phyloP scores from a whole-genome alignment of 805 yeast species.

The Metschnikowia santaceciliae region DNA sequence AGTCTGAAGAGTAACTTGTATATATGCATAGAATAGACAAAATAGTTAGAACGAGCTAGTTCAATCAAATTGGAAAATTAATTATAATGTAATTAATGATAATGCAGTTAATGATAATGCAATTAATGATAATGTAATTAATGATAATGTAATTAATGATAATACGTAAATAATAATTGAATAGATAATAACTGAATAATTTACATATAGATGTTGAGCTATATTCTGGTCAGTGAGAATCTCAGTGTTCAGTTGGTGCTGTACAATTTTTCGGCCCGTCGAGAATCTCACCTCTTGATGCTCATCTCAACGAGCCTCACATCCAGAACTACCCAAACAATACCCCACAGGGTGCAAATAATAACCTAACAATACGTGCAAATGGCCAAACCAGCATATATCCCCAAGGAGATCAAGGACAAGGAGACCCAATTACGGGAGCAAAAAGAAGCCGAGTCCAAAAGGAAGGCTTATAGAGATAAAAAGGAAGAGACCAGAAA shows the following conservation, averaged over 20 bases:
- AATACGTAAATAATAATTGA: no score
- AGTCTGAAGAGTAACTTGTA: slow-evolving; percentile 7
- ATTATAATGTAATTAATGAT: neutral
- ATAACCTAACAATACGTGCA: neutral
- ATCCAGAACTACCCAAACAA: neutral
- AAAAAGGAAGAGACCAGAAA: slow-evolving; percentile 43
- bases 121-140: no score
- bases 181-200: no score
- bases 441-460: slow-evolving; percentile 22
- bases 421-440: slow-evolving; percentile 18
- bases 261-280: neutral
- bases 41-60: no score
- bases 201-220: no score
- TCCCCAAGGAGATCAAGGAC: slow-evolving; percentile 10
- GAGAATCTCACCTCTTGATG: neutral
- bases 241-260: neutral
- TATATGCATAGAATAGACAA: slow-evolving; percentile 6
- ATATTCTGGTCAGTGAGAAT: no score
- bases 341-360: neutral
- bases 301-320: slow-evolving; percentile 1
- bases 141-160: no score
- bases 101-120: neutral
- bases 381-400: slow-evolving; percentile 14
- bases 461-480: slow-evolving; percentile 48
- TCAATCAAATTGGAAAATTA: no score